Base-by-base conservation (phyloP, 805 yeast species). In the Candida oleophila region DNA sequence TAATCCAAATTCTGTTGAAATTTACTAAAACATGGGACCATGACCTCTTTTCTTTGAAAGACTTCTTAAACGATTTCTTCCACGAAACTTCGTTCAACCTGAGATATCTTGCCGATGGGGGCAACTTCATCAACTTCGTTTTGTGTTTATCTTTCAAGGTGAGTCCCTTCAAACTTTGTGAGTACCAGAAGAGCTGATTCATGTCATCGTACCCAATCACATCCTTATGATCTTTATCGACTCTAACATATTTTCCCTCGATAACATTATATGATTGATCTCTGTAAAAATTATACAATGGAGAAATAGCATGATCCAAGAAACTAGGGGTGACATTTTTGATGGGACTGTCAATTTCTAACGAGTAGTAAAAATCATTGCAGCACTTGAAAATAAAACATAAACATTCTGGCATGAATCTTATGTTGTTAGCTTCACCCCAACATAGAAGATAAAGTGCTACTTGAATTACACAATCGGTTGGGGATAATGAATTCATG, bases 141-240 rank as follows among this genome's bases (percentile, higher is more conserved):
- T 72, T 73, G n/a, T 12, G 18, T 5, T 76, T 70, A 38, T 73
- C 74, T 2, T 64, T 56, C 28, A 85, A 59, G 2, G 66, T 65
- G 16, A 89, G 73, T 43, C 75, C 74, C 50, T 80, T 81, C 44
- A 89, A 69, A 0, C 94, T 89, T 50, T 81, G 77, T 2, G 81
- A 74, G 55, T 85, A 82, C 97, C 97, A 89, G 59, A 89, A 89
- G 34, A 86, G 69, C 57, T 89, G 96, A 60, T 89, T 89, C 62
- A 89, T 82, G 62, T 89, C 97, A 67, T 89, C 97, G 62, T 89
- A 89, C 0, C 97, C 97, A 48, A 89, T 82, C 3, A 80, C 79
- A 22, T 77, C 67, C 14, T 80, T 73, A 59, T 89, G 92, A 57
- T 86, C 92, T 46, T 73, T 77, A 49, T 81, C 85, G 9, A 71